Evolutionary conservation across 148 eudicot species (phyloP), one percentile per base, ranked within the genome.

Genomic region (Nepenthes mirabilis): DNA sequence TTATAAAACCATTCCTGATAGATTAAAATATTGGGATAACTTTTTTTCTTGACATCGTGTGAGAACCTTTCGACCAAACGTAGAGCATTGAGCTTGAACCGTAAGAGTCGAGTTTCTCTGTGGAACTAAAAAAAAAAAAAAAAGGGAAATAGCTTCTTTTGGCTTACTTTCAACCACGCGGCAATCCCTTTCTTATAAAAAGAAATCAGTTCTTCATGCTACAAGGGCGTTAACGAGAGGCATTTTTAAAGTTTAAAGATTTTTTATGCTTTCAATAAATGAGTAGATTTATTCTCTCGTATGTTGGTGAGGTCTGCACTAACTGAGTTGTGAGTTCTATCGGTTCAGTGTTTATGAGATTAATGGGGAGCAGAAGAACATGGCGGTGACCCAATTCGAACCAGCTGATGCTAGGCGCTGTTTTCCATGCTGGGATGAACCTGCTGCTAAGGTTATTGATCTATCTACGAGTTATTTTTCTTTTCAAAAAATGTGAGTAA

Each of bases 401-500:
- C 95, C 97, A 50, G 95, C 95, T 47, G 97, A 91, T 78, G 97
- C 94, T 8, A 80, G 97, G 52, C 85, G 95, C 32, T 91, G 97
- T 78, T 88, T 91, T 69, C 96, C 97, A 11, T 91, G 97, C 65
- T 91, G 97, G 97, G 97, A 91, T 77, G 97, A 91, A 71, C 97
- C 97, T 58, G 90, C 97, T 78, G 86, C 86, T 37, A 91, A 91
- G 96, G 97, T 82, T 43, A 8, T 43, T 40, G 32, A 8, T 13
- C 35, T 50, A 23, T 23, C 23, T 23, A 23, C 23, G 23, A 23
- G 23, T 23, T 23, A 23, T 23, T 47, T n/a, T 49, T 57, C 34
- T 52, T 68, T 32, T 57, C 33, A 43, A 7, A 23, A 23, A 23
- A 23, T 23, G 23, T 23, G 23, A 23, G 23, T 23, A 23, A 23